Base-by-base conservation (phyloP, 164 flowering plant species). In the Chimonanthus praecox region DNA sequence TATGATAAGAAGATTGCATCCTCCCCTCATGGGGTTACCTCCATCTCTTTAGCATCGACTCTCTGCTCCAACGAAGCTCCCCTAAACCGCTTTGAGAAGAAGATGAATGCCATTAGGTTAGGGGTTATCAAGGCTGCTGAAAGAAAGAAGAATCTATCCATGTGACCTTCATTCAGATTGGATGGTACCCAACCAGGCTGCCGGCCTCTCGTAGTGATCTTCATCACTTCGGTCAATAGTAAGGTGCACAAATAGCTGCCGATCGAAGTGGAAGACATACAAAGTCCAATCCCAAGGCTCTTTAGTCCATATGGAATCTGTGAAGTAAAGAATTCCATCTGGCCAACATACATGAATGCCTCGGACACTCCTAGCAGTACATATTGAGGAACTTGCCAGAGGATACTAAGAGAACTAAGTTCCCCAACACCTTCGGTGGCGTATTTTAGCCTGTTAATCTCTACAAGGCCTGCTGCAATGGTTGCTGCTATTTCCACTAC, bases 221-320 rank as follows among this genome's bases (percentile, higher is more conserved):
- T 58, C 88, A 77, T 81, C 58, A 86, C 89, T 49, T 77, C 66
- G 0, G 77, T 68, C 64, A 88, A 51, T 3, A 86, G 74, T n/a
- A 83, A 2, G 71, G 83, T 82, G 61, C 85, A 64, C 43, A 20
- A 69, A 43, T 76, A 88, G 60, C 78, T 82, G 6, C 89, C 89
- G 2, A 87, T 48, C 4, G 87, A 73, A 0, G 78, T 73, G 4
- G 87, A 83, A 1, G 81, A 58, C 86, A 83, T 83, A 48, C 76
- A 81, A 65, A 85, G 62, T 0, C 76, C 78, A 15, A 76, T 79
- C 9, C 87, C 89, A 16, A 85, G 69, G 77, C 88, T 85, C 80
- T 86, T 94, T 0, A 94, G 81, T 68, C 97, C 97, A 64, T 92
- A 95, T 0, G 99, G 97, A 0, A 97, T 90, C 71, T 94, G 92